These are phyloP conservation scores for Citrus australasica DNA, from an alignment of 345 rosid genomes.

Conservation along the genomic window DNA sequence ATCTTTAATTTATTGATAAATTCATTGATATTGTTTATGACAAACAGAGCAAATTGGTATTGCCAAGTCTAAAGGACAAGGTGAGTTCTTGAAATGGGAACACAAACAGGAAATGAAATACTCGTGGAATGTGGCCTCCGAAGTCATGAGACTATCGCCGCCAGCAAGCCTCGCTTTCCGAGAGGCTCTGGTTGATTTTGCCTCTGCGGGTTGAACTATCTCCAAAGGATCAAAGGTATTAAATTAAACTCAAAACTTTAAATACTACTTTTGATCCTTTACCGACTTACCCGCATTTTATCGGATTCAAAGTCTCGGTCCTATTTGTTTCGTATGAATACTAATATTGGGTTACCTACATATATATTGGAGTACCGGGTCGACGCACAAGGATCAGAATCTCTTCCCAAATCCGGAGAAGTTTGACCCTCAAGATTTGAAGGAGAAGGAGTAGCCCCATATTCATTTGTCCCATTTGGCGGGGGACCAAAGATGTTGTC, in stretches of 20 bases:
- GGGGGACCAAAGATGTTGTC: slow-evolving; percentile 23
- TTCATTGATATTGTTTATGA: background rate
- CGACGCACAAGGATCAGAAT: background rate
- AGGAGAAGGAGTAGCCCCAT: slow-evolving; percentile 3
- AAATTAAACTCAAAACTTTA: no score
- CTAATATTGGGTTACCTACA: background rate
- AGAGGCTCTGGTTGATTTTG: background rate
- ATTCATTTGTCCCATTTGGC: slow-evolving; percentile 19
- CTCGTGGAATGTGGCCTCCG: background rate
- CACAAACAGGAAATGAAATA: background rate
- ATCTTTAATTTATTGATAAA: no score
- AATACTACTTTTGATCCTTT: no score
- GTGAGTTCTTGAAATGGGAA: slow-evolving; percentile 9
- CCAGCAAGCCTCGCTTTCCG: background rate
- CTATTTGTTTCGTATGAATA: no score
- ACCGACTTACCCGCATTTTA: no score
- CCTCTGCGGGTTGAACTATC: background rate
- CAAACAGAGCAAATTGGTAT: slow-evolving; percentile 1
- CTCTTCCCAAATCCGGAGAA: background rate
- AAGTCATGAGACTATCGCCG: background rate
- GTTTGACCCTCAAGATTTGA: slow-evolving; percentile 13
- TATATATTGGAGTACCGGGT: slow-evolving; percentile 3
- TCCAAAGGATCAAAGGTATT: slow-evolving; percentile 7
- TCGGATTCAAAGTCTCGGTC: no score
- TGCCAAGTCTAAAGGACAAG: background rate